These are phyloP conservation scores for Moricandia arvensis DNA, from an alignment of 345 rosid species.

Conservation along the genomic window DNA sequence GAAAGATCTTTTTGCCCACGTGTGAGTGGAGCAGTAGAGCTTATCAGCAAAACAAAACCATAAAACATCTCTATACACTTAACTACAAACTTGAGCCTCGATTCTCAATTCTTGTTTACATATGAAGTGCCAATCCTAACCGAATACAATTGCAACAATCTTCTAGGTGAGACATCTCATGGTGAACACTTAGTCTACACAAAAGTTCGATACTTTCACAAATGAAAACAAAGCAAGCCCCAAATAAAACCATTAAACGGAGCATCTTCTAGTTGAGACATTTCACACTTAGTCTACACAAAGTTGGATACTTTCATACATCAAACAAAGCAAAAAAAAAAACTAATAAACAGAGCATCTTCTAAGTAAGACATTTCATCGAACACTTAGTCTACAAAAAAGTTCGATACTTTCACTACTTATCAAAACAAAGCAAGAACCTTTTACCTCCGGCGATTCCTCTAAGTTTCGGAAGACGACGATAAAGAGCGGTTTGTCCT, in stretches of 20 bases:
- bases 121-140: not conserved
- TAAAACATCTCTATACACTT: not conserved
- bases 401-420: not conserved
- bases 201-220: not conserved
- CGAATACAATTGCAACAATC: not conserved
- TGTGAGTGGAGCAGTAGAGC: too few species aligned
- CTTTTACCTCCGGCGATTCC: slow-evolving; percentile 91
- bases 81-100: not conserved
- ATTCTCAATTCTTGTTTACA: too few species aligned
- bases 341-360: not conserved
- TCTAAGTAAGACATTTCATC: slow-evolving; percentile 26
- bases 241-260: too few species aligned
- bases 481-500: slow-evolving; percentile 89
- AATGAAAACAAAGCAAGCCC: not conserved
- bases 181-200: slow-evolving; percentile 27
- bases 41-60: too few species aligned
- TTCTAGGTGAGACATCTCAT: slow-evolving; percentile 22
- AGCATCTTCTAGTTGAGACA: too few species aligned
- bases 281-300: too few species aligned
- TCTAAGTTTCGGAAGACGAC: slow-evolving; percentile 83
- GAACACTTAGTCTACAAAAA: slow-evolving; percentile 24
- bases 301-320: too few species aligned
- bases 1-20: not conserved
- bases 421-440: not conserved
- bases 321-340: too few species aligned